Conservation (phyloP, 2,329 filamentous ascomycete genomes). For the Lachnellula subtilissima region DNA sequence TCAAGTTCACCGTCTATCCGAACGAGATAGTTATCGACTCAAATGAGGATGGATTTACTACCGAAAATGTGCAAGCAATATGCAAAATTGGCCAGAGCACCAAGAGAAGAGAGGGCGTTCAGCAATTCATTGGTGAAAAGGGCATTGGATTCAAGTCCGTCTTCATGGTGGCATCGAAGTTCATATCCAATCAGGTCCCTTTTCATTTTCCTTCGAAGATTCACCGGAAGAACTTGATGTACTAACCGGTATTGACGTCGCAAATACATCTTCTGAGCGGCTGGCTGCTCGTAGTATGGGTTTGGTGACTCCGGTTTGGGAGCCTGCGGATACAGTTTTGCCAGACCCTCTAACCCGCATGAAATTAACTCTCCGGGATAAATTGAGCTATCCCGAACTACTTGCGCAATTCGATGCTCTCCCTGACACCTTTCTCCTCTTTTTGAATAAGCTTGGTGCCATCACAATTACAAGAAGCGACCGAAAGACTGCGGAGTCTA, state of each 20-base stretch:
- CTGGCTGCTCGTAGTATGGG: neutral
- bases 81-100: conserved; percentile 34
- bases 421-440: conserved; percentile 6
- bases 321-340: conserved; percentile 5
- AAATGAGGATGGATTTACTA: conserved; percentile 31
- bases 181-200: conserved; percentile 35
- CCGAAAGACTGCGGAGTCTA: conserved; percentile 1
- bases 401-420: conserved; percentile 7
- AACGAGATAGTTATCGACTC: conserved; percentile 38
- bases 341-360: conserved; percentile 6
- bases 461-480: conserved; percentile 3
- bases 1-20: conserved; percentile 4
- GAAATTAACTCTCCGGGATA: conserved; percentile 1
- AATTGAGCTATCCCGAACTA: conserved; percentile 6
- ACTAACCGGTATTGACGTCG: too few relatives aligned
- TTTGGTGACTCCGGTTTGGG: conserved; percentile 5
- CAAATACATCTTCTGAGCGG: too few relatives aligned
- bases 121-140: conserved; percentile 33
- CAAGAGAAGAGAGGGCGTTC: conserved; percentile 23
- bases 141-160: conserved; percentile 36
- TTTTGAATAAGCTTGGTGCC: conserved; percentile 7
- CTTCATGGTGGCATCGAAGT: conserved; percentile 32
- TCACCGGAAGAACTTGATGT: too few relatives aligned
- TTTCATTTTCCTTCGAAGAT: conserved; percentile 3
- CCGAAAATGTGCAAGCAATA: conserved; percentile 34